Evolutionary conservation across 345 rosid species (phyloP).

Genomic region (Bruguiera gymnorhiza): DNA sequence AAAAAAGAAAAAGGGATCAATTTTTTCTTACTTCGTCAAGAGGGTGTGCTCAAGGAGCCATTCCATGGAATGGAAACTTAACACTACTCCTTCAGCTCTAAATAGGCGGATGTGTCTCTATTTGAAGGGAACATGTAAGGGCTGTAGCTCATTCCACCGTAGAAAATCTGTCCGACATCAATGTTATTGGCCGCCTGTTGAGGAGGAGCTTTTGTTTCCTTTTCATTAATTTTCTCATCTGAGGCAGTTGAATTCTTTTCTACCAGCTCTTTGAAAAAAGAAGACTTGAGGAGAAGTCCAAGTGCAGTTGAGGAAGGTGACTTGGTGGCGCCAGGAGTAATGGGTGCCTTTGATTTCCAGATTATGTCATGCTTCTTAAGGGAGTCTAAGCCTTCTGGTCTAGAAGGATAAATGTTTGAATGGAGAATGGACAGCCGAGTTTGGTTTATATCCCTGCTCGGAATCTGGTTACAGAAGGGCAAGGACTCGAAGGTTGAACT

Average conservation of each 20-base stretch:
- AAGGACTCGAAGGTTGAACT: constrained; percentile 10
- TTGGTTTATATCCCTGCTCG: constrained; percentile 9
- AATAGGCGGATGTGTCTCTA: constrained; percentile 17
- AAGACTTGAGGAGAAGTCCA: constrained; percentile 44
- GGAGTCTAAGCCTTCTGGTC: not conserved
- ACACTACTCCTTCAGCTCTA: constrained; percentile 22
- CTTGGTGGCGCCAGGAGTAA: constrained; percentile 16
- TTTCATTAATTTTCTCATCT: constrained; percentile 8
- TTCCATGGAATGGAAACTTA: constrained; percentile 17
- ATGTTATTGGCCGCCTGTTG: not conserved
- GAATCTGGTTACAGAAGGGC: constrained; percentile 13
- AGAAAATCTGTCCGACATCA: constrained; percentile 19
- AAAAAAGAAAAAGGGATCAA: too few species aligned
- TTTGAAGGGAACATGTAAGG: constrained; percentile 11
- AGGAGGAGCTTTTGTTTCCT: not conserved
- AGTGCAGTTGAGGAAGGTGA: constrained; percentile 45
- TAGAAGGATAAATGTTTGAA: constrained; percentile 14
- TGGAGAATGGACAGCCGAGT: constrained; percentile 13
- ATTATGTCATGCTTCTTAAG: constrained; percentile 7
- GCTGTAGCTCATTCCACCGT: constrained; percentile 9
- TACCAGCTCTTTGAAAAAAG: constrained; percentile 42
- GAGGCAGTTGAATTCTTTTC: constrained; percentile 34
- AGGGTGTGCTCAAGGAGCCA: constrained; percentile 14
- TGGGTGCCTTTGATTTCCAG: constrained; percentile 6
- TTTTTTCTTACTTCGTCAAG: too few species aligned